Base-by-base conservation (phyloP, 2,329 filamentous ascomycete genomes). In the Penicillium freii region DNA sequence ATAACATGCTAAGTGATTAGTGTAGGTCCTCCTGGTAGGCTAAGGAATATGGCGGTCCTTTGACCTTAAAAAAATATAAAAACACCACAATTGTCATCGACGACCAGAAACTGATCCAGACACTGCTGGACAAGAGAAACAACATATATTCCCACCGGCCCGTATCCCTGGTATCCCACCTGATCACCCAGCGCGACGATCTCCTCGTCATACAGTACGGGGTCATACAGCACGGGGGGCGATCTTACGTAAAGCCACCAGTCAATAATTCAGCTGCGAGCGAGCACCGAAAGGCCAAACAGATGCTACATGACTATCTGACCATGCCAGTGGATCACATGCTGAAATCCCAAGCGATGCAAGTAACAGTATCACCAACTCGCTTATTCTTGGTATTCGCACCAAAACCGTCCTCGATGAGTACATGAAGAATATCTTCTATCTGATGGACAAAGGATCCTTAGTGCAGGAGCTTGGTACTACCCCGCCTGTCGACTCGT, bases 321-420 rank as follows among this genome's bases (percentile, higher is more conserved):
- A 45, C 70, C 0, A 55, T 67, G 0, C 79, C 80, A 0, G 70
- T 75, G 27, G 57, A 78, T n/a, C 73, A 77, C 45, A 81, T 81
- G 78, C 54, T 71, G 31, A 79, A 79, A 82, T 61, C 75, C 80
- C 0, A 78, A 78, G 60, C 70, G 81, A 3, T 81, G 75, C 57
- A 79, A 79, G 74, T 49, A 82, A 83, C 59, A 81, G 78, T 57
- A 75, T 82, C 51, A 80, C 71, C 27, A 81, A 25, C 3, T 21
- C 13, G 8, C 10, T 50, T 27, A 23, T 50, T 2, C 44, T 55
- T 23, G 31, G 52, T 17, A 50, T 55, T 25, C 31, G 45, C 0
- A 43, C 52, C 5, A 49, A 34, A 15, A n/a, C 45, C 3, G 21
- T 43, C 7, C 27, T 38, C 17, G 34, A 40, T 13, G 13, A 40